phyloP scores from a whole-genome alignment of 2,329 filamentous ascomycete genomes.

The Aureobasidium sp. region DNA sequence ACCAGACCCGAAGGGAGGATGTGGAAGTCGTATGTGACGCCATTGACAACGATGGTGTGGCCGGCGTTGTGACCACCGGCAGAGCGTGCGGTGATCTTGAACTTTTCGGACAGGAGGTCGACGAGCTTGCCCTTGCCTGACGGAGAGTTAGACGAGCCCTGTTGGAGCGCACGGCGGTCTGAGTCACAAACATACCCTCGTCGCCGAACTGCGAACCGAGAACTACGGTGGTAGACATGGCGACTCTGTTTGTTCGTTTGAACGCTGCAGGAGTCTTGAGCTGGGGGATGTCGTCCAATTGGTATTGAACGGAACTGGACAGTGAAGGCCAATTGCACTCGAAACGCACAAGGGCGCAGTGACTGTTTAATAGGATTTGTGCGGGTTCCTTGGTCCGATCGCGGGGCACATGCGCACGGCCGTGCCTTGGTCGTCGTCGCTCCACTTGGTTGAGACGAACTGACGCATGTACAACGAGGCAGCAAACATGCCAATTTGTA shows the following conservation, averaged over 20 bases:
- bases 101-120: constrained; percentile 39
- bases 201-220: constrained; percentile 57
- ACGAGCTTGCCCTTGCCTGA: constrained; percentile 51
- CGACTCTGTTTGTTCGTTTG: constrained; percentile 9
- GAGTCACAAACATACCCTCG: constrained; percentile 33
- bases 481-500: neutral
- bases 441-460: neutral
- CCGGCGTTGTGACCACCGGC: constrained; percentile 57
- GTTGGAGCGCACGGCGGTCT: neutral
- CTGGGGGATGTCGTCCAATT: constrained; percentile 3
- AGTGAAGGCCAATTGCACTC: constrained; percentile 15
- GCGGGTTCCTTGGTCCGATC: neutral
- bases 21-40: constrained; percentile 49
- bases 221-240: constrained; percentile 46
- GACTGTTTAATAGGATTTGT: constrained; percentile 8
- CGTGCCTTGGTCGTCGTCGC: neutral
- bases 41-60: constrained; percentile 39
- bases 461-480: no score
- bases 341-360: neutral
- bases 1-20: constrained; percentile 63
- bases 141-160: neutral
- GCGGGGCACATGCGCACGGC: constrained; percentile 2
- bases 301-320: constrained; percentile 16
- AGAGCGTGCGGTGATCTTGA: constrained; percentile 51
- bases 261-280: neutral